These are phyloP conservation scores for Polyplosphaeria fusca DNA, from an alignment of 495 filamentous ascomycete genomes.

Conservation along the genomic window DNA sequence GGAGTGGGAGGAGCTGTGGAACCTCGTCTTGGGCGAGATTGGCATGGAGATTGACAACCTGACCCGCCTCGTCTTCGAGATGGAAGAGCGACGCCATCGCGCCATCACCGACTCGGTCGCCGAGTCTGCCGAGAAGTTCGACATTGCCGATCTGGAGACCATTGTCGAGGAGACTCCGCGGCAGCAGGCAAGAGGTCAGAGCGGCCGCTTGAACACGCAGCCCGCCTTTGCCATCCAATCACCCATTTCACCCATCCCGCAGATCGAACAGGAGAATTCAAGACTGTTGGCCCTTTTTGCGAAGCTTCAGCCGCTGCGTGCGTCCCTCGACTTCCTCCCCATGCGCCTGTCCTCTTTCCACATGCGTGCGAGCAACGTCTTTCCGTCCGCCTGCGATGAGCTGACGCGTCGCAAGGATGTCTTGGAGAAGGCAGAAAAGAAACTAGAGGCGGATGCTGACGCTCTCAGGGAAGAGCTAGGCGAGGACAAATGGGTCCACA, in stretches of 20 bases:
- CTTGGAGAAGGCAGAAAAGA: slow-evolving; percentile 76
- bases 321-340: slow-evolving; percentile 93
- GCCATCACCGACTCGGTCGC: slow-evolving; percentile 48
- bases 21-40: slow-evolving; percentile 87
- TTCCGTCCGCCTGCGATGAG: slow-evolving; percentile 88
- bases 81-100: slow-evolving; percentile 89
- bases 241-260: slow-evolving; percentile 49
- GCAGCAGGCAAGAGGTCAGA: slow-evolving; percentile 52
- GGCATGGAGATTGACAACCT: slow-evolving; percentile 84
- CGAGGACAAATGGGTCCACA: slow-evolving; percentile 91
- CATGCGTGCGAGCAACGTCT: slow-evolving; percentile 65
- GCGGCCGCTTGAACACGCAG: slow-evolving; percentile 66
- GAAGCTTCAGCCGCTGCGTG: slow-evolving; percentile 87
- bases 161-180: slow-evolving; percentile 78
- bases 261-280: slow-evolving; percentile 71
- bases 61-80: slow-evolving; percentile 81
- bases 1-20: slow-evolving; percentile 99
- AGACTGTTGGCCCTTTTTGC: slow-evolving; percentile 83
- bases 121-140: slow-evolving; percentile 61
- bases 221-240: slow-evolving; percentile 57
- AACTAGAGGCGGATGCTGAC: slow-evolving; percentile 82
- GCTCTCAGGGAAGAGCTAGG: slow-evolving; percentile 80
- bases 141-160: slow-evolving; percentile 86
- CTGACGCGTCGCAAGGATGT: slow-evolving; percentile 65
- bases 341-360: slow-evolving; percentile 90